Conservation (phyloP, 2,329 filamentous ascomycete genomes). For the Botrytis aclada region DNA sequence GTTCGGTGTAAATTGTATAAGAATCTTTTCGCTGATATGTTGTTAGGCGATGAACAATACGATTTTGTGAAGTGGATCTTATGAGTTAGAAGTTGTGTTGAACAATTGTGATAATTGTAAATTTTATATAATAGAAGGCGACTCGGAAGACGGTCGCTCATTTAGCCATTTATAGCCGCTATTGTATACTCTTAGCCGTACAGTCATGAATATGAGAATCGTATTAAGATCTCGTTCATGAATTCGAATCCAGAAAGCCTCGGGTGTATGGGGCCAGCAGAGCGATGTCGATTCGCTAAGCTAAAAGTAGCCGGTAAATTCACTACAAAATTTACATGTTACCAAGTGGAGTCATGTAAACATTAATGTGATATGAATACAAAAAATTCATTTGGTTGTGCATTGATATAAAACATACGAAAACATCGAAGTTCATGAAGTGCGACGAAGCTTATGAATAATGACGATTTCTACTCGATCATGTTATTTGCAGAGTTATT, state of each 20-base stretch:
- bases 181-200: neutral
- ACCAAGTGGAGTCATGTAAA: neutral
- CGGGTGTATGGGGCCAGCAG: neutral
- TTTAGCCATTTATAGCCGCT: neutral
- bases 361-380: neutral
- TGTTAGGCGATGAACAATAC: neutral
- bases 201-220: neutral
- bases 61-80: neutral
- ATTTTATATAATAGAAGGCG: neutral
- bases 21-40: neutral
- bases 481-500: neutral
- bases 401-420: neutral
- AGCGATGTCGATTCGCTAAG: neutral
- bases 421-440: neutral
- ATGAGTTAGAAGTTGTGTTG: neutral
- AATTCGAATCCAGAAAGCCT: neutral
- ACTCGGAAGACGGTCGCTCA: neutral
- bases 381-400: neutral
- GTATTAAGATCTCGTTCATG: neutral
- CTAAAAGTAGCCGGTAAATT: neutral
- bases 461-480: neutral
- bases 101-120: neutral
- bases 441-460: neutral
- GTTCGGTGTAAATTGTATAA: neutral
- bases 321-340: neutral